These are phyloP conservation scores for Nemania bipapillata DNA, from an alignment of 2,329 filamentous ascomycete genomes.

Conservation along the genomic window DNA sequence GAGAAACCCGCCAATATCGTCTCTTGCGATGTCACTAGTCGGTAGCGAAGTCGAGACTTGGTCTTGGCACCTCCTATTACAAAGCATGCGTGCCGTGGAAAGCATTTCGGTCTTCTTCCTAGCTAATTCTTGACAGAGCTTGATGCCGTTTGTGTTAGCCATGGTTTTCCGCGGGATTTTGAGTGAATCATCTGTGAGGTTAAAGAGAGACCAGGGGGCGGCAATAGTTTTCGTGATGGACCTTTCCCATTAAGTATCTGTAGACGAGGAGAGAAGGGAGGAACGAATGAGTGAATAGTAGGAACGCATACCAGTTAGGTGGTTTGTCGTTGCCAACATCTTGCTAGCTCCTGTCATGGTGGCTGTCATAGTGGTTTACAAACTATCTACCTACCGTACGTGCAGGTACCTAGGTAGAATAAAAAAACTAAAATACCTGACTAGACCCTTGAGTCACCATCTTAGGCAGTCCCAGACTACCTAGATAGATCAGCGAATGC, in stretches of 20 bases:
- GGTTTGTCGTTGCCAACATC: not conserved
- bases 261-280: not conserved
- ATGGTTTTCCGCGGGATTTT: not conserved
- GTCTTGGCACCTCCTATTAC: no score
- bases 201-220: not conserved
- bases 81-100: no score
- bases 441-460: no score
- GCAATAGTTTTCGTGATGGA: not conserved
- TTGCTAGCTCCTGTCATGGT: not conserved
- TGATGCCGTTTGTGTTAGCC: not conserved
- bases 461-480: no score
- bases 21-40: not conserved
- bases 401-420: no score
- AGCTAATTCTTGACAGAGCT: no score
- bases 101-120: no score
- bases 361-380: not conserved
- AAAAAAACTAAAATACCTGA: no score
- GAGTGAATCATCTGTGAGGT: not conserved
- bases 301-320: not conserved
- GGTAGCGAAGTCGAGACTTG: not conserved
- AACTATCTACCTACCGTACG: no score
- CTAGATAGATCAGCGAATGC: no score
- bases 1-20: not conserved
- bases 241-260: not conserved
- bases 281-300: no score